Evolutionary conservation across 2,329 filamentous ascomycete genomes (phyloP).

Genomic region (Penicillium sp.): DNA sequence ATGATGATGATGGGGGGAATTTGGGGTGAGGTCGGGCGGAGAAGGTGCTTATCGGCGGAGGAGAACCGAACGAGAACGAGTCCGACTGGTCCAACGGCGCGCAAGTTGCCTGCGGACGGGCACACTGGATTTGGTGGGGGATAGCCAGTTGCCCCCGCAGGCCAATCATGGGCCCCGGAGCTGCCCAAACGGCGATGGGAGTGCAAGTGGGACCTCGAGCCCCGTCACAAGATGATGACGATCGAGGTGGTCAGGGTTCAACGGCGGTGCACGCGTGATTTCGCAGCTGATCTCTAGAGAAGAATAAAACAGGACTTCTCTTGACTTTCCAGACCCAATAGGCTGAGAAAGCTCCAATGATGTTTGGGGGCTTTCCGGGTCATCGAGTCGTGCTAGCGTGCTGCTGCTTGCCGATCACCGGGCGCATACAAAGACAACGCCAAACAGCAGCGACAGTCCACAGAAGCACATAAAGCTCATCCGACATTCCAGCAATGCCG

Average conservation of each 20-base stretch:
- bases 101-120: too few relatives aligned
- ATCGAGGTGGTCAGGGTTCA: background rate
- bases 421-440: background rate
- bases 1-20: conserved; percentile 2
- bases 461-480: too few relatives aligned
- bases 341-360: background rate
- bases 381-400: background rate
- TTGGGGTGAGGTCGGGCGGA: conserved; percentile 7
- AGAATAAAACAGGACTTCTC: background rate
- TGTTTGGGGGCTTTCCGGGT: background rate
- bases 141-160: background rate
- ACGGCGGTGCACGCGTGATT: background rate
- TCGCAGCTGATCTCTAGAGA: background rate
- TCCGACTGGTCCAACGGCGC: background rate
- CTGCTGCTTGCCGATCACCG: conserved; percentile 8
- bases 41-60: conserved; percentile 12
- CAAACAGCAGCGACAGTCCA: too few relatives aligned
- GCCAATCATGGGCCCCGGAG: background rate
- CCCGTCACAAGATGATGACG: conserved; percentile 11
- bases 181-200: conserved; percentile 1
- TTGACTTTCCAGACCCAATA: background rate
- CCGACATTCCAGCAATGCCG: too few relatives aligned
- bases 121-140: background rate
- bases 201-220: background rate
- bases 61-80: conserved; percentile 1